Conservation (phyloP, 2,329 filamentous ascomycete genomes). For the Sporothrix luriei region DNA sequence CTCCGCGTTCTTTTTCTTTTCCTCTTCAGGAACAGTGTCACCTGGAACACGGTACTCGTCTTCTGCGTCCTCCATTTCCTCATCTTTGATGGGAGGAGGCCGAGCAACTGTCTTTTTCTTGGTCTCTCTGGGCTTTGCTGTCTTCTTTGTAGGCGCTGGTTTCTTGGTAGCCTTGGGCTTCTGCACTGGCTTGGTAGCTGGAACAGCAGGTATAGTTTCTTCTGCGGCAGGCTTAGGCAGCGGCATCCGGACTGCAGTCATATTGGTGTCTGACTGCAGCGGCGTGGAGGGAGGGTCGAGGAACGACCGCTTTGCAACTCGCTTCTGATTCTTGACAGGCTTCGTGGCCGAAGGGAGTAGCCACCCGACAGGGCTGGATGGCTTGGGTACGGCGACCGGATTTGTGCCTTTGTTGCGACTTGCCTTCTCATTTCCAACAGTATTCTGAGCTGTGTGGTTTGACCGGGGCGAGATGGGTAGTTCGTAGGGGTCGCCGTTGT, state of each 20-base stretch:
- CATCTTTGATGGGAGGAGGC: not conserved
- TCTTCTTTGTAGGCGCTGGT: not conserved
- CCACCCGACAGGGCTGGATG: not conserved
- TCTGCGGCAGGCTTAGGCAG: not conserved
- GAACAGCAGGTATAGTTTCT: not conserved
- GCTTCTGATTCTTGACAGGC: slow-evolving; percentile 26
- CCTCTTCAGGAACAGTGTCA: not conserved
- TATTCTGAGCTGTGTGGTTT: not conserved
- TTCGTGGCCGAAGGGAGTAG: slow-evolving; percentile 21
- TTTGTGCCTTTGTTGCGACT: not conserved
- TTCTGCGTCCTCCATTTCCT: not conserved
- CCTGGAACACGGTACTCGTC: slow-evolving; percentile 5
- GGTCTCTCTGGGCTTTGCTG: slow-evolving; percentile 15
- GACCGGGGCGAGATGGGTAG: slow-evolving; percentile 29
- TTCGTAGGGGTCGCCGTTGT: slow-evolving; percentile 28
- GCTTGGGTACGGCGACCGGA: not conserved
- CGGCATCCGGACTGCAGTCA: not conserved
- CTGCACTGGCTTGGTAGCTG: not conserved
- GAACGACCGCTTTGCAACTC: slow-evolving; percentile 32
- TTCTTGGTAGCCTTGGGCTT: not conserved
- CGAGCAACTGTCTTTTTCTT: slow-evolving; percentile 12
- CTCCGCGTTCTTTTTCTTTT: too few species aligned
- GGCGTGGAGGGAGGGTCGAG: slow-evolving; percentile 23
- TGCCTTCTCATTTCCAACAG: not conserved
- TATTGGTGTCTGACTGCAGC: not conserved